Conservation (phyloP, 208 protist species). For the Herpetomonas samuelpessoai region DNA sequence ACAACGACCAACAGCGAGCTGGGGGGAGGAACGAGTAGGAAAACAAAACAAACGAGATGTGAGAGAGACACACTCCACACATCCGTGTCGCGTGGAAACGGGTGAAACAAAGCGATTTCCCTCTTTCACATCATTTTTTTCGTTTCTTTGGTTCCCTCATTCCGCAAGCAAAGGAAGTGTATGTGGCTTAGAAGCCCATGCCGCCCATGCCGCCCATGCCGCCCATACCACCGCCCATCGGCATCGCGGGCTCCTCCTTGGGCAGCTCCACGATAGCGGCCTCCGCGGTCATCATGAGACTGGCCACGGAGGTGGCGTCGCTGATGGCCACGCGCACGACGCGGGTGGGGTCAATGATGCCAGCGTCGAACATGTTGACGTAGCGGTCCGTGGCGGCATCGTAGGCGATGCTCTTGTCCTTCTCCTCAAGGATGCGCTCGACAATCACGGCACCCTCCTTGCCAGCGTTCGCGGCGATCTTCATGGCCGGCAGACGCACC, state of each 20-base stretch:
- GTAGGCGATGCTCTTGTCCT: slow-evolving; percentile 89
- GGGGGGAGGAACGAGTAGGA: slow-evolving; percentile 3
- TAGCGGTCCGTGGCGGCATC: slow-evolving; percentile 94
- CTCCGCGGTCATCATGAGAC: slow-evolving; percentile 99
- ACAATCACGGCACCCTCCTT: slow-evolving; percentile 97
- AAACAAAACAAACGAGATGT: slow-evolving; percentile 12
- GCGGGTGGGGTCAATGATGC: slow-evolving; percentile 99
- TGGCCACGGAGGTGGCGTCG: slow-evolving; percentile 96
- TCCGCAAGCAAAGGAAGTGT: background rate
- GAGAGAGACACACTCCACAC: no score
- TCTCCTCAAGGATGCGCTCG: slow-evolving; percentile 93
- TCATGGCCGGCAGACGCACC: slow-evolving; percentile 90
- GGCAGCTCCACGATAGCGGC: slow-evolving; percentile 76
- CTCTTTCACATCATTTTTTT: no score
- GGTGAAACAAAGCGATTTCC: no score
- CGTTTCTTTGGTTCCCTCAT: background rate
- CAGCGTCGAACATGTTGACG: slow-evolving; percentile 97
- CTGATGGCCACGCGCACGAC: slow-evolving; percentile 98
- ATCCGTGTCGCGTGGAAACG: no score
- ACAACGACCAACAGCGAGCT: background rate
- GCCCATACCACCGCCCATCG: slow-evolving; percentile 46
- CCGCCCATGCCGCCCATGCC: slow-evolving; percentile 42
- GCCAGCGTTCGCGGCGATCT: slow-evolving; percentile 97
- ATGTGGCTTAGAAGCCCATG: slow-evolving; percentile 22
- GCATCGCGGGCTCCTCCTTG: slow-evolving; percentile 25